Base-by-base conservation (phyloP, 2,329 filamentous ascomycete species). In the Aschersonia sp. region DNA sequence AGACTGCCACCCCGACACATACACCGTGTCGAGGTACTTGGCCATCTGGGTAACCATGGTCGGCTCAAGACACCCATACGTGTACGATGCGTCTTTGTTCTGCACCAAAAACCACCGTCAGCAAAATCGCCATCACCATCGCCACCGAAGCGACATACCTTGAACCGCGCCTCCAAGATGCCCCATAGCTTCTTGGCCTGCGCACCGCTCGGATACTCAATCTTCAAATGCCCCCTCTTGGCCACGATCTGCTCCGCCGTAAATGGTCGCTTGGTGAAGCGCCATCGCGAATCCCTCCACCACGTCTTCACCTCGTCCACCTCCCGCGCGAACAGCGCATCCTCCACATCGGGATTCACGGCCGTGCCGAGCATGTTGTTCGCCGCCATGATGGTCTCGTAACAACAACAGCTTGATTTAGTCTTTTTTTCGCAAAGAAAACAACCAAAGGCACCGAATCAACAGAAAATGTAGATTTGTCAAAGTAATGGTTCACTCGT, bases 11-110 rank as follows among this genome's bases (percentile, higher is more conserved):
- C 92, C 92, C 48, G 92, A 97, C 52, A 98, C 92, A 66, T 98
- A 98, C 64, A 98, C 87, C 35, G 92, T 98, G 63, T 98, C 92
- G 52, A 98, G 77, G 67, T 94, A 97, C 70, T 97, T 95, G 59
- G 91, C 91, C 92, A 98, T 98, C 68, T 98, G 92, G 31, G 92
- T 97, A 64, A 98, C 78, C 86, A 96, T 96, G 49, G 94, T 95
- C 9, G 92, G 92, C 63, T 98, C 92, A 54, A 98, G 75, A 70
- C 92, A 97, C 60, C 92, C 92, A 63, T 96, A 98, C 50, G 92
- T 98, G 72, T 84, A 94, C 68, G 87, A 94, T 45, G 86, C 86
- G 61, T 92, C 85, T 59, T 80, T 80, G 61, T 77, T 85, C 86
- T 94, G 56, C 20, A 20, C 20, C 20, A 20, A 1, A 20, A 20